A percentile compares a stretch with the other conserved stretches of the same genome.
Conservation (phyloP, 2,329 filamentous ascomycete species). For the Penicillium sp. region DNA sequence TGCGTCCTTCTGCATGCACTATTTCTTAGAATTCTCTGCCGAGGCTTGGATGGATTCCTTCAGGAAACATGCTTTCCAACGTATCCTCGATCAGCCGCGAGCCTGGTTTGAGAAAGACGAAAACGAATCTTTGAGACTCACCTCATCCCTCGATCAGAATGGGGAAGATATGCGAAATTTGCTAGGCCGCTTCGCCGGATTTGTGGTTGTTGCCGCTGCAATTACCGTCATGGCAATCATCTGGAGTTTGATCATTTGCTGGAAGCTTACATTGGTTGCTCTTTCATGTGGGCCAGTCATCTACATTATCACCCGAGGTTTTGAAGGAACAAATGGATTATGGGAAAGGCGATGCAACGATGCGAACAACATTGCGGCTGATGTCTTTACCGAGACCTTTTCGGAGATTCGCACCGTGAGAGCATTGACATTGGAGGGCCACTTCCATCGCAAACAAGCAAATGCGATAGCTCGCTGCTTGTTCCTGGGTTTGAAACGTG, state of each 20-base stretch:
- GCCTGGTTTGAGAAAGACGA: conserved; percentile 72
- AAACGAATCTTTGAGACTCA: conserved; percentile 64
- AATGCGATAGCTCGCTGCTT: conserved; percentile 55
- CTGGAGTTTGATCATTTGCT: conserved; percentile 73
- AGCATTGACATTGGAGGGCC: conserved; percentile 68
- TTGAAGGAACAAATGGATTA: conserved; percentile 62
- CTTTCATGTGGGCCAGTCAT: conserved; percentile 68
- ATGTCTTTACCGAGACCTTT: conserved; percentile 72
- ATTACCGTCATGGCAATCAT: conserved; percentile 68
- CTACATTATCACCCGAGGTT: conserved; percentile 63
- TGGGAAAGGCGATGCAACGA: conserved; percentile 72
- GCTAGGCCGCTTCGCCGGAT: conserved; percentile 72
- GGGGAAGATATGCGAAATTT: conserved; percentile 86
- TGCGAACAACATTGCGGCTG: conserved; percentile 58
- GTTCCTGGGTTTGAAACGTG: conserved; percentile 63
- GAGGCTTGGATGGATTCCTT: conserved; percentile 76
- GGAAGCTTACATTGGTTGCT: conserved; percentile 77
- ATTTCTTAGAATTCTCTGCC: conserved; percentile 67
- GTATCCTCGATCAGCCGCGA: conserved; percentile 72
- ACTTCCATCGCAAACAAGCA: conserved; percentile 66
- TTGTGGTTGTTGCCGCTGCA: conserved; percentile 62
- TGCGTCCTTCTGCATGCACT: conserved; percentile 65
- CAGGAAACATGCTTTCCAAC: conserved; percentile 64
- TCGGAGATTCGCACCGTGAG: conserved; percentile 76
- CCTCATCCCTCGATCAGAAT: conserved; percentile 72